These are phyloP conservation scores for Plantago major DNA, from an alignment of 257 asterid genomes.

Conservation along the genomic window DNA sequence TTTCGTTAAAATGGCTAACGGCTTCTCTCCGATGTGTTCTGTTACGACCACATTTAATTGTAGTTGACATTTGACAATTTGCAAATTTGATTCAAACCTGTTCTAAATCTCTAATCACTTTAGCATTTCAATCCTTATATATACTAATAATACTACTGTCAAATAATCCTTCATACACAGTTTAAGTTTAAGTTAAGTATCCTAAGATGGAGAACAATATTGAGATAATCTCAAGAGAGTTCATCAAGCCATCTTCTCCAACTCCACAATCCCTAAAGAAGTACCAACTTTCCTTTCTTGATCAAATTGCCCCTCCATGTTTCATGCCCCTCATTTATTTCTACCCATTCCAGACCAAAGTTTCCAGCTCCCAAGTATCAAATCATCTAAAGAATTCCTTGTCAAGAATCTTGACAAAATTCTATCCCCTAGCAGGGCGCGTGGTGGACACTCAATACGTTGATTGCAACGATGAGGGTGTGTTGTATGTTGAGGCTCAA, in stretches of 20 bases:
- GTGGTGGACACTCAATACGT: slow-evolving; percentile 25
- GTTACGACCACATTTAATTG: too few relatives aligned
- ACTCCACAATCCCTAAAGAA: slow-evolving; percentile 25
- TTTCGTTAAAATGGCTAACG: too few relatives aligned
- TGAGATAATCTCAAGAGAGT: slow-evolving; percentile 29
- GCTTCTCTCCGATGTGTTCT: too few relatives aligned
- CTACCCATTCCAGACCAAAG: slow-evolving; percentile 21
- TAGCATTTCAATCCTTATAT: too few relatives aligned
- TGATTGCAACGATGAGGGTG: slow-evolving; percentile 43
- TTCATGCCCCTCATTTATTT: slow-evolving; percentile 41
- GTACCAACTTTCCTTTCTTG: slow-evolving; percentile 46
- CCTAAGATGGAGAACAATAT: slow-evolving; percentile 24
- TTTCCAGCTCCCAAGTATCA: slow-evolving; percentile 21
- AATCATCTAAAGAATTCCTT: slow-evolving; percentile 37
- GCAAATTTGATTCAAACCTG: too few relatives aligned
- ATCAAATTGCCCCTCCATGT: slow-evolving; percentile 37
- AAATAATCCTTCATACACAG: too few relatives aligned
- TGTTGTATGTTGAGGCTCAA: slow-evolving; percentile 29
- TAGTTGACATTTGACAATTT: too few relatives aligned
- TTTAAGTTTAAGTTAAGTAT: not conserved
- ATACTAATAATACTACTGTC: too few relatives aligned
- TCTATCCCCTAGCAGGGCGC: slow-evolving; percentile 53
- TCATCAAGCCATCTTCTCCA: slow-evolving; percentile 36
- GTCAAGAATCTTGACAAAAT: slow-evolving; percentile 29
- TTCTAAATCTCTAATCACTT: too few relatives aligned